phyloP scores from a whole-genome alignment of 331 rosid genomes.

The Quercus phellos region DNA sequence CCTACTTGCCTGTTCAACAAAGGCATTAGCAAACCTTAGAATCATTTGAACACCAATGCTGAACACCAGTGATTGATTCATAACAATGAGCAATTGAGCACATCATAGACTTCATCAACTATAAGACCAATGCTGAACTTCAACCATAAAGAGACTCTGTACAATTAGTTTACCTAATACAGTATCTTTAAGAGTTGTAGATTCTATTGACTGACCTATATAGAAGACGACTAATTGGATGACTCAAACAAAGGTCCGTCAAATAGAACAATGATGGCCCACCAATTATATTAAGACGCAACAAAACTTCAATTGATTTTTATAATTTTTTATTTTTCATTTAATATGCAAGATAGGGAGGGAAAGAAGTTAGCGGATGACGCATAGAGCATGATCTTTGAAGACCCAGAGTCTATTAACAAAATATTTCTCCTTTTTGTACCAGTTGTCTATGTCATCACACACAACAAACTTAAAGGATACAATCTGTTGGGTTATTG shows the following conservation, averaged over 20 bases:
- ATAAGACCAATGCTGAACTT: too few species aligned
- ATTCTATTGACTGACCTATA: neutral
- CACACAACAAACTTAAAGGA: too few species aligned
- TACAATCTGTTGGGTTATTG: too few species aligned
- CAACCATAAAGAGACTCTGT: too few species aligned
- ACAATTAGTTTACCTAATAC: too few species aligned
- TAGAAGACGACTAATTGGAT: neutral
- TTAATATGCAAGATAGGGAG: neutral
- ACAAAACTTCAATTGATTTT: neutral
- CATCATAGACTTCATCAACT: too few species aligned
- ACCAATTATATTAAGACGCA: neutral
- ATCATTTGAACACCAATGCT: neutral
- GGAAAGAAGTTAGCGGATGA: neutral
- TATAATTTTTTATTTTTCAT: too few species aligned
- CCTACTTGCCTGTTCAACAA: conserved; percentile 44
- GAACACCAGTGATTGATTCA: neutral
- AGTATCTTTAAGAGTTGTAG: neutral
- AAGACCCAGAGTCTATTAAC: neutral
- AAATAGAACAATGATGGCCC: neutral
- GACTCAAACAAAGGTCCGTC: neutral
- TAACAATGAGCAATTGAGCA: too few species aligned
- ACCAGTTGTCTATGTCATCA: too few species aligned
- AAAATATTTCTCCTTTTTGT: neutral
- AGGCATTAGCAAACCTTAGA: neutral
- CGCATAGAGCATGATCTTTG: neutral